Evolutionary conservation across 2,329 filamentous ascomycete species (phyloP).

Genomic region (Fusarium tupiense): DNA sequence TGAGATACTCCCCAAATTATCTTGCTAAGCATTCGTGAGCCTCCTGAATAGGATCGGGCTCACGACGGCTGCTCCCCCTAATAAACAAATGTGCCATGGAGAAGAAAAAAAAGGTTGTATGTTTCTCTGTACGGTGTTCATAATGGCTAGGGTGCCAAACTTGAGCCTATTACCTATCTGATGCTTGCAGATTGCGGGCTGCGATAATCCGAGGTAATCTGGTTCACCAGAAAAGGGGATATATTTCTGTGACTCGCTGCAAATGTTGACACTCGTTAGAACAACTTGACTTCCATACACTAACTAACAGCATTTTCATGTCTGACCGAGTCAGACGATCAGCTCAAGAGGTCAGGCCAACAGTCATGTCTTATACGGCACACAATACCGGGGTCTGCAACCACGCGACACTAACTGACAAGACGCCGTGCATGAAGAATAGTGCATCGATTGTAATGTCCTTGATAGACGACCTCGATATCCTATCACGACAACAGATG

Average conservation of each 20-base stretch:
- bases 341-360: not conserved
- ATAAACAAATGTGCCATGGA: not conserved
- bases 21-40: constrained; percentile 20
- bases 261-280: not conserved
- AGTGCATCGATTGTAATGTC: not conserved
- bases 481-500: constrained; percentile 11
- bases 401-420: constrained; percentile 17
- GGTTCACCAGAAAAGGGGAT: not conserved
- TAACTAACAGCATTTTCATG: not conserved
- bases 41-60: constrained; percentile 22
- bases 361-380: constrained; percentile 15
- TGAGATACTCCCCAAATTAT: constrained; percentile 16
- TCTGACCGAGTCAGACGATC: constrained; percentile 30
- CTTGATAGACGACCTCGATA: not conserved
- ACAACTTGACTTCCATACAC: not conserved
- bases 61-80: constrained; percentile 4
- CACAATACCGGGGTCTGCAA: not conserved
- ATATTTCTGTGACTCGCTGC: not conserved
- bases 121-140: not conserved
- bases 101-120: not conserved
- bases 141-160: not conserved
- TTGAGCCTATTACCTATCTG: not conserved
- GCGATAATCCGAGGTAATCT: not conserved
- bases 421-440: not conserved
- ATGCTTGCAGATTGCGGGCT: not conserved